Base-by-base conservation (phyloP, 805 yeast species). In the Zygoascus flipseniorum region DNA sequence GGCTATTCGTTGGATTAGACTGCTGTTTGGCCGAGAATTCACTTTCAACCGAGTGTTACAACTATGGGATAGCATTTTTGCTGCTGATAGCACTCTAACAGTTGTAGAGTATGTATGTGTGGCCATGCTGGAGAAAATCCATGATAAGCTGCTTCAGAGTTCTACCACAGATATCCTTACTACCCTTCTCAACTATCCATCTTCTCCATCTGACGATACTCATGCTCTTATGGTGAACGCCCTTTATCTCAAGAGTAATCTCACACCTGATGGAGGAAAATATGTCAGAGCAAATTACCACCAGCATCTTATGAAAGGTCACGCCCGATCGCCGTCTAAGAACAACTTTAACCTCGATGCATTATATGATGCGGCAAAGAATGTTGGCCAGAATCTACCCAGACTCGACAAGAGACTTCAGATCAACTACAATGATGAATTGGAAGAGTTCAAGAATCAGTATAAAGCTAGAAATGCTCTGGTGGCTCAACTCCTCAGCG, bases 41-140 rank as follows among this genome's bases (percentile, higher is more conserved):
- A 59, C 56, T 10, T 65, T 69, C 47, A 46, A 55, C 19, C 53
- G 52, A n/a, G 52, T 59, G 45, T 55, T 69, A 42, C 43, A 31
- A 11, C 50, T 69, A 18, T 69, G 72, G 72, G 73, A 70, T 47
- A 59, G 65, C 11, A 48, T 69, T 13, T 69, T 69, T 54, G 71
- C 71, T 14, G 65, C 67, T 2, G 67, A 64, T 48, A 19, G 51
- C 35, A 54, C 64, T 13, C 52, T 66, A 23, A 64, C 60, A 6
- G 50, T 69, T 10, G 68, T 69, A 6, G 69, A 69, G 47, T 69
- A 64, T 48, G 58, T 69, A 2, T 67, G 71, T 52, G 65, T 65
- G 1, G 70, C 65, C 3, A 56, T 69, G 63, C 48, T 69, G 28
- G 42, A 65, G n/a, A 54, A 69, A n/a, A 50, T 69, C n/a, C 53